These are phyloP conservation scores for Phtheirospermum japonicum DNA, from an alignment of 257 asterid species.

Conservation along the genomic window DNA sequence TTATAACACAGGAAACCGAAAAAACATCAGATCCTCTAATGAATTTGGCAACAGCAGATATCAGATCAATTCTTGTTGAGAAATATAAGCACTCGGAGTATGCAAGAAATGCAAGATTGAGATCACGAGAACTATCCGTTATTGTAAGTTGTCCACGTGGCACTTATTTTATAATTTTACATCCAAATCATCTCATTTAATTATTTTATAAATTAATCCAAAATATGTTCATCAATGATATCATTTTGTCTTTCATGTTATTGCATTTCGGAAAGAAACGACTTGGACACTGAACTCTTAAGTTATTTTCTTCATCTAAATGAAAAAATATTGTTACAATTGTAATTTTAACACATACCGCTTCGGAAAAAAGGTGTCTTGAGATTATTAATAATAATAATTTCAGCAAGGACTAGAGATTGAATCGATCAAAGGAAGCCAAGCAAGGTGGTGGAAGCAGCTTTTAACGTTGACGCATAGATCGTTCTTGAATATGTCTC, in stretches of 20 bases:
- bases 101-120: constrained; percentile 44
- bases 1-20: constrained; percentile 47
- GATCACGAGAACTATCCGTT: constrained; percentile 47
- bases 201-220: too few relatives aligned
- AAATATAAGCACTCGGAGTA: constrained; percentile 67
- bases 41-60: constrained; percentile 77
- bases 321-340: too few relatives aligned
- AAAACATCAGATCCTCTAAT: constrained; percentile 57
- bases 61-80: constrained; percentile 58
- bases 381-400: neutral
- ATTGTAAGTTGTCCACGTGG: constrained; percentile 40
- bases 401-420: constrained; percentile 63
- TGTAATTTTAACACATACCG: neutral
- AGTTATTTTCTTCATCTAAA: too few relatives aligned
- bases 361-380: neutral
- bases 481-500: constrained; percentile 72
- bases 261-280: too few relatives aligned
- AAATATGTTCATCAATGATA: too few relatives aligned
- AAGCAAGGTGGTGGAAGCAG: constrained; percentile 85
- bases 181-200: neutral
- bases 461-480: constrained; percentile 64
- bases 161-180: neutral
- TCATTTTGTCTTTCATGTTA: too few relatives aligned
- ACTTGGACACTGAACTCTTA: too few relatives aligned
- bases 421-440: constrained; percentile 69